Conservation (phyloP, 208 protist species). For the Histomonas meleagridis region DNA sequence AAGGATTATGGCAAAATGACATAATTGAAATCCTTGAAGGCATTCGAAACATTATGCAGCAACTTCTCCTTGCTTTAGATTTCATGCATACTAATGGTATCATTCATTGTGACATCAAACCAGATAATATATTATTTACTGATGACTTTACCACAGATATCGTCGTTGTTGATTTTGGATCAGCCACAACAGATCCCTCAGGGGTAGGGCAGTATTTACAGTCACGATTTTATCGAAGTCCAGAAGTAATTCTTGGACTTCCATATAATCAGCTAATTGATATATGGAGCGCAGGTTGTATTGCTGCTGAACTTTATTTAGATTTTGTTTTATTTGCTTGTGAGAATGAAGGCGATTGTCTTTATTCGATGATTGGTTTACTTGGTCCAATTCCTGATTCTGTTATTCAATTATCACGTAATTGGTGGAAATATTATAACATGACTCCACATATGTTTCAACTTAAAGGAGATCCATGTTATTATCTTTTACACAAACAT, state of each 20-base stretch:
- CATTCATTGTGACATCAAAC: constrained; percentile 55
- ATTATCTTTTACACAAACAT: not conserved
- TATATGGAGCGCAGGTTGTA: constrained; percentile 6
- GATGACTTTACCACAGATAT: constrained; percentile 25
- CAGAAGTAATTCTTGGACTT: constrained; percentile 62
- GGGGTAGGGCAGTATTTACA: constrained; percentile 80
- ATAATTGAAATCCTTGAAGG: not conserved
- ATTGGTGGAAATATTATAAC: constrained; percentile 23
- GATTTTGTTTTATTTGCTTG: constrained; percentile 21
- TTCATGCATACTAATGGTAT: constrained; percentile 39
- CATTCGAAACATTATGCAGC: constrained; percentile 46
- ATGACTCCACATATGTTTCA: not conserved
- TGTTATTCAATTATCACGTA: not conserved
- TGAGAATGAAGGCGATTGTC: not conserved
- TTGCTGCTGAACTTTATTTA: not conserved
- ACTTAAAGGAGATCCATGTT: not conserved
- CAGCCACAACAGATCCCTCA: constrained; percentile 64
- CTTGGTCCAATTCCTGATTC: not conserved
- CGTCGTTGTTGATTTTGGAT: constrained; percentile 53
- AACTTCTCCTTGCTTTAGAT: constrained; percentile 39
- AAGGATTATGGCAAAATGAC: not conserved
- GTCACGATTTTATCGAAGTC: constrained; percentile 70
- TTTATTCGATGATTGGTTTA: not conserved
- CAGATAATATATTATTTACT: constrained; percentile 34
- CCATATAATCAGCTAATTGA: not conserved